Evolutionary conservation across 345 rosid genomes (phyloP), one percentile per base, ranked within the genome.

Genomic region (Diplotaxis tenuifolia): DNA sequence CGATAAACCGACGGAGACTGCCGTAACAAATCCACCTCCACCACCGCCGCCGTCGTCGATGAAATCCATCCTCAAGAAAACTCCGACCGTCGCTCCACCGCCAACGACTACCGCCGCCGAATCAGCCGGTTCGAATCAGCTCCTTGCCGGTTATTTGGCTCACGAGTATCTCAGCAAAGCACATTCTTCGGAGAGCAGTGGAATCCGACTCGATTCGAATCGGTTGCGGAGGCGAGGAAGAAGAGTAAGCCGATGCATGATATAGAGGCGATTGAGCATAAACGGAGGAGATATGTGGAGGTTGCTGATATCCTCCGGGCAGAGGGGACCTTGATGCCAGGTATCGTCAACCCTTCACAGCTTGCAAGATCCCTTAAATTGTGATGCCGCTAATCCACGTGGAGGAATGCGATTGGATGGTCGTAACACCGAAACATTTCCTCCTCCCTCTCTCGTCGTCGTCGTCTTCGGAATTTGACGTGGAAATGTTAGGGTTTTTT

Each of bases 91-190:
- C 8, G 20, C 34, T 20, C 50, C 28, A 18, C 16, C 78, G 12
- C 9, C 79, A 10, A 19, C 75, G 0, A 68, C 23, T 20, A 53
- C 79, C 77, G 2, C 67, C 36, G 27, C 52, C 38, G 80, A 72
- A 57, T 68, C 73, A 64, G 53, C 7, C 8, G 38, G 72, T 7
- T 80, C 92, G 52, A 86, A 79, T 34, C 89, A 84, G 50, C 82
- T 91, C 19, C 40, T 94, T 3, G 98, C 98, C 28, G 96, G 97
- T 5, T 91, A 86, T 71, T 65, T 94, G 76, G 94, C 96, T 23
- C 82, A 86, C 76, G 98, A 94, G 85, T 94, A 82, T 73, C 93
- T 94, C 32, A 84, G 84, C 47, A 78, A 65, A 65, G 96, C 28
- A 94, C 97, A 22, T 82, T 94, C 40, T 81, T 94, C 62, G 97